Percentiles rank a stretch among this genome's conserved stretches.
These are phyloP conservation scores for Phytophthora colocasiae DNA, from an alignment of 352 stramenopile genomes.

Conservation along the genomic window DNA sequence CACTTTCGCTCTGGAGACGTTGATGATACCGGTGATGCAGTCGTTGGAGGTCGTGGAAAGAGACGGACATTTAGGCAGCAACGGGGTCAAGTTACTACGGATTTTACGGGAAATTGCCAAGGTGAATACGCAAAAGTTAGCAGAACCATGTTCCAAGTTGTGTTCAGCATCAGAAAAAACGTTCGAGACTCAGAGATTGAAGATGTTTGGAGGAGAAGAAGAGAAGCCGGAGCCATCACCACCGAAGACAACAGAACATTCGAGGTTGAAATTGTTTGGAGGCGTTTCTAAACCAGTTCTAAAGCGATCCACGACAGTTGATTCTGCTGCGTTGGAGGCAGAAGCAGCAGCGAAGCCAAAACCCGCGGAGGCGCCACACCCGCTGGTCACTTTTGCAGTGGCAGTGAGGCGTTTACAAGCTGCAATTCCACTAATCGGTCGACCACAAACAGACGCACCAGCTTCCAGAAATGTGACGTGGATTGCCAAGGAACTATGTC, in stretches of 20 bases:
- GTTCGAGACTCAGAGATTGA: constrained; percentile 58
- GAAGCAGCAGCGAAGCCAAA: constrained; percentile 29
- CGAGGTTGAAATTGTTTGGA: constrained; percentile 32
- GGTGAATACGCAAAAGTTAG: constrained; percentile 45
- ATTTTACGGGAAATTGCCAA: constrained; percentile 49
- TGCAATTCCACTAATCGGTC: constrained; percentile 47
- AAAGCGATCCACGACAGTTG: constrained; percentile 35
- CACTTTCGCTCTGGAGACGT: constrained; percentile 67
- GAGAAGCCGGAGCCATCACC: constrained; percentile 5
- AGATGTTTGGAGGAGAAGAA: constrained; percentile 46
- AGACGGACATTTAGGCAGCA: constrained; percentile 44
- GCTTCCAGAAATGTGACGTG: constrained; percentile 52
- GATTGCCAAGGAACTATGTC: constrained; percentile 63
- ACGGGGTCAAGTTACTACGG: constrained; percentile 54
- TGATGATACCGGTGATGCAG: constrained; percentile 65
- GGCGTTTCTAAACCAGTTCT: constrained; percentile 21
- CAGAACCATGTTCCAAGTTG: constrained; percentile 50
- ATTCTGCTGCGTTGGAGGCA: constrained; percentile 39
- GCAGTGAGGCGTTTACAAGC: constrained; percentile 41
- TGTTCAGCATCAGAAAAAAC: constrained; percentile 46
- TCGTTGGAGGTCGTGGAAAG: constrained; percentile 65
- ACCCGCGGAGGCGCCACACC: constrained; percentile 9
- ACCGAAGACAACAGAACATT: constrained; percentile 13
- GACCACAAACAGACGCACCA: constrained; percentile 44
- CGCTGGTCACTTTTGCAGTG: constrained; percentile 40